Evolutionary conservation across 2,329 filamentous ascomycete genomes (phyloP), one percentile per base, ranked within the genome.

Genomic region (Plenodomus lindquistii): DNA sequence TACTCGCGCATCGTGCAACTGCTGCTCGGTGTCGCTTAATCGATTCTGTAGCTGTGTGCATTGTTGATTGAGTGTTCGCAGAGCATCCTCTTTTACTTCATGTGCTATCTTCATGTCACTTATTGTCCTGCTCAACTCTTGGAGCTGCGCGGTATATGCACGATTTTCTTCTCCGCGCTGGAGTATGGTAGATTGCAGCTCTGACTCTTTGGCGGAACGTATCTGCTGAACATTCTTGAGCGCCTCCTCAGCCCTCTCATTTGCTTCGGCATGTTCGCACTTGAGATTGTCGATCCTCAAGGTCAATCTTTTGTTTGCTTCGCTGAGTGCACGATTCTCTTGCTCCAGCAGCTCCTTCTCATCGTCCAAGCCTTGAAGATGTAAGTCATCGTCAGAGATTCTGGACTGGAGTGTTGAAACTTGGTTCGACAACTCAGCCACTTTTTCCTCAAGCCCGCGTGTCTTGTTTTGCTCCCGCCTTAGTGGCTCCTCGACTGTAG

Each of bases 401-500:
- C 66, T 57, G 15, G 52, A 55, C 29, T 63, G 53, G 3, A 73
- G 71, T 3, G 63, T 65, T 24, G 73, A 62, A 9, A 73, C 65
- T 35, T 77, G 66, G 0, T 66, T 49, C 17, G 66, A 66, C 2
- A 77, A 48, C 9, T 58, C 54, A 8, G 66, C 50, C 2, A 75
- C 63, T 46, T 65, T 44, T 9, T 55, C 48, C 38, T 74, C 59
- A 13, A 76, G 58, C 18, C 64, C 57, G 36, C 56, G 45, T n/a
- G 62, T 67, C 42, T 63, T 73, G 15, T 67, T 62, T 45, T 71
- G 67, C 54, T 80, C 79, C 15, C 69, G 66, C 4, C 74, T 73
- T 11, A 85, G 69, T 5, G 83, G 83, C 40, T 73, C 73, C 65
- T 85, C 83, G 2, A 80, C 73, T 24, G 75, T 75, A 27, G 79